phyloP scores from a whole-genome alignment of 108 stramenopile genomes.

The Cyclostephanos invisitatus region DNA sequence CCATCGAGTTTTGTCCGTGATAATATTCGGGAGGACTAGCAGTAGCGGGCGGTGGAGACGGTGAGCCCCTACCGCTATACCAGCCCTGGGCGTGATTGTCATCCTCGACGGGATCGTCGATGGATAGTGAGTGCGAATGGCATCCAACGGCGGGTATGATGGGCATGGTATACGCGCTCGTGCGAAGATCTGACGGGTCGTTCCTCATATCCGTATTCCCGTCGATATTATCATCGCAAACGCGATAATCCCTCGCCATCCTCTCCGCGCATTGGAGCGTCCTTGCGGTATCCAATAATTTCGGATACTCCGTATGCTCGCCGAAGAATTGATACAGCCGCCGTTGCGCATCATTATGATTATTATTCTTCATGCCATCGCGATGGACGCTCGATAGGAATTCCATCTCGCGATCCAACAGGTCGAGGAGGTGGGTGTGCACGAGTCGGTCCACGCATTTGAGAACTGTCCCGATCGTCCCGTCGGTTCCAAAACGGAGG shows the following conservation, averaged over 20 bases:
- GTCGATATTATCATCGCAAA: no score
- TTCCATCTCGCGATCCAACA: constrained; percentile 53
- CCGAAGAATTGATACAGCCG: constrained; percentile 39
- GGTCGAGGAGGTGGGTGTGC: constrained; percentile 46
- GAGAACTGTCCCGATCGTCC: constrained; percentile 47
- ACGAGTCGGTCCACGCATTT: constrained; percentile 48
- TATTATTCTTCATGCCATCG: constrained; percentile 18
- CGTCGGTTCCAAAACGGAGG: no score
- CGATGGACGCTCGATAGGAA: constrained; percentile 30
- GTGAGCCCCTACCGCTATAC: constrained; percentile 35
- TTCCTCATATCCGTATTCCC: no score
- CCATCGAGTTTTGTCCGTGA: neutral
- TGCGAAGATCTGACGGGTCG: constrained; percentile 18
- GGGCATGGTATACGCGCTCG: constrained; percentile 15
- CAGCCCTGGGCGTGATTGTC: constrained; percentile 27
- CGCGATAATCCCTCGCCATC: constrained; percentile 30
- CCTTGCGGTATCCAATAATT: constrained; percentile 27
- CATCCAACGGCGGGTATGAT: constrained; percentile 6
- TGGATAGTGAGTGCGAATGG: constrained; percentile 16
- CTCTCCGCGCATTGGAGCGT: constrained; percentile 26
- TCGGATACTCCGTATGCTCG: constrained; percentile 30
- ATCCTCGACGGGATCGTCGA: constrained; percentile 45
- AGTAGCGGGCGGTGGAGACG: constrained; percentile 12
- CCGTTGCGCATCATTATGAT: neutral
- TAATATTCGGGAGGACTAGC: constrained; percentile 28